Percentiles rank a stretch among this genome's conserved stretches.
These are phyloP conservation scores for Nakazawaea siamensis DNA, from an alignment of 805 yeast species.

Conservation along the genomic window DNA sequence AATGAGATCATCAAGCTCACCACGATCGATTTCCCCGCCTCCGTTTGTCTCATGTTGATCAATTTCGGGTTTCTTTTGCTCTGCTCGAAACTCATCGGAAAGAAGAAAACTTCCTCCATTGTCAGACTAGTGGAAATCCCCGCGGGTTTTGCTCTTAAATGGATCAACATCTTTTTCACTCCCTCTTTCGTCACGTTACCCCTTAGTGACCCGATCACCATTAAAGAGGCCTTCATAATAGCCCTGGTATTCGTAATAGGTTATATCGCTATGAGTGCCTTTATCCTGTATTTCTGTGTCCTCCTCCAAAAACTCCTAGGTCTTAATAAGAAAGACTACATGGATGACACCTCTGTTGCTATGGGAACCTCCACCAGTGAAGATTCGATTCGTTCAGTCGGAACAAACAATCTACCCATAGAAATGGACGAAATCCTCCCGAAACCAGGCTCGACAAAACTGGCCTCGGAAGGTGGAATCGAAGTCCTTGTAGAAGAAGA, in stretches of 20 bases:
- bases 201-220: conserved; percentile 53
- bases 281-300: conserved; percentile 40
- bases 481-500: conserved; percentile 1
- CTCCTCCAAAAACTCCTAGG: conserved; percentile 26
- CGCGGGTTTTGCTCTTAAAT: conserved; percentile 57
- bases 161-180: conserved; percentile 75
- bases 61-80: conserved; percentile 38
- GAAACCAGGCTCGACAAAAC: neutral
- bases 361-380: neutral
- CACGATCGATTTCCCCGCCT: conserved; percentile 54
- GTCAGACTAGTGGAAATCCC: conserved; percentile 42
- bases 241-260: conserved; percentile 70
- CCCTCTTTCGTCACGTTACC: conserved; percentile 73
- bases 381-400: neutral
- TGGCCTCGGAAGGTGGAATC: neutral
- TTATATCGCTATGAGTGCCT: conserved; percentile 41
- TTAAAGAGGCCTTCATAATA: conserved; percentile 62
- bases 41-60: conserved; percentile 63
- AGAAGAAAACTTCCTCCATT: conserved; percentile 18
- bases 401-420: conserved; percentile 3
- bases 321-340: conserved; percentile 11
- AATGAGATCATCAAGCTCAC: conserved; percentile 36
- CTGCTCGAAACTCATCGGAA: conserved; percentile 28
- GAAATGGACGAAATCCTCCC: conserved; percentile 9
- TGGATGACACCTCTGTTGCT: conserved; percentile 3